Evolutionary conservation across 192 early-diverging fungal genomes (phyloP), one percentile per base, ranked within the genome.

Genomic region (Backusella psychrophila): DNA sequence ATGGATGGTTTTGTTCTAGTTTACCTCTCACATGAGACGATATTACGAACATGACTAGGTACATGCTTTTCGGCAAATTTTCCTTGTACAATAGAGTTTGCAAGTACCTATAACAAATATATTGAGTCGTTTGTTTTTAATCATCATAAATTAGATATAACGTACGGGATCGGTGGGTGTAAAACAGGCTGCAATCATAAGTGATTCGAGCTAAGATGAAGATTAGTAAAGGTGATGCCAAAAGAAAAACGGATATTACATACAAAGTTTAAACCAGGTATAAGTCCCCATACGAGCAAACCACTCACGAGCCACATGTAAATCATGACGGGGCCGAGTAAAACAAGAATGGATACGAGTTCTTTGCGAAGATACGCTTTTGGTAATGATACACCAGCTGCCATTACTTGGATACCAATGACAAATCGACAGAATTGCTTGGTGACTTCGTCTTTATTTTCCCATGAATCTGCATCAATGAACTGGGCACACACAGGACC

Each of bases 131-230:
- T 9, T 52, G 8, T 17, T 56, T 56, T 31, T 15, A 17, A 34
- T 23, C n/a, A 26, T 29, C 36, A 39, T 34, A 23, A 1, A 34
- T 17, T 2, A 11, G 53, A 26, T 26, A 7, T 12, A 12, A 12
- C 76, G 75, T 85, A 98, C 96, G 0, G 96, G 96, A 84, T 98
- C 97, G 0, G 97, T 98, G 1, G 97, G 97, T 8, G 96, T 92
- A 6, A 93, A 81, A 63, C 94, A 96, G 0, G 96, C 90, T 9
- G 92, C 92, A 36, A 98, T 84, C 39, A 96, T 84, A 69, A 98
- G 81, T 6, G 91, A 77, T 42, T 94, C 90, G 23, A 92, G 66
- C 86, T 94, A 53, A 44, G 56, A 63, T 53, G 49, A 29, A 35
- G 17, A 70, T 26, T 2, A 26, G 7, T 59, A 26, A 26, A 9